Conservation (phyloP, 202 grass and related monocot species). For the Panicum hallii region DNA sequence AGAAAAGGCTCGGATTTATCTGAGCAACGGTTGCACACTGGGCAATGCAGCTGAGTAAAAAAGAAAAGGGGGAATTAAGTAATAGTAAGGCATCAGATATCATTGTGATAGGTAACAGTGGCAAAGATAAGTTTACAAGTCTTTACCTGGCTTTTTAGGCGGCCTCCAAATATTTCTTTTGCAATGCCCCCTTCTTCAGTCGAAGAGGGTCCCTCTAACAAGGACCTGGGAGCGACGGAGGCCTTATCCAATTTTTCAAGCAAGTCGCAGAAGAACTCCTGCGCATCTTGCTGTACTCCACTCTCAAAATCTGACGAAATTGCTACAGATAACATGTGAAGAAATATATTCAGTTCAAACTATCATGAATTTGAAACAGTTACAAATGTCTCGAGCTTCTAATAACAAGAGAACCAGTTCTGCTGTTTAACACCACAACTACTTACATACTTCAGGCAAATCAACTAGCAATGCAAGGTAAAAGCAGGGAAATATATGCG, state of each 20-base stretch:
- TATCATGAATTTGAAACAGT: background rate
- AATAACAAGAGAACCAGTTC: background rate
- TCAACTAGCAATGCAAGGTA: background rate
- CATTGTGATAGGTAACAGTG: background rate
- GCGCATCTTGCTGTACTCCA: conserved; percentile 51
- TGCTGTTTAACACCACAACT: background rate
- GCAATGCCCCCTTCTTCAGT: conserved; percentile 36
- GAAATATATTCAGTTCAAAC: conserved; percentile 26
- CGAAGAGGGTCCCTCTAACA: conserved; percentile 10
- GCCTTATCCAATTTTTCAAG: conserved; percentile 51
- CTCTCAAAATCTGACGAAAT: conserved; percentile 43
- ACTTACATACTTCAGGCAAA: background rate
- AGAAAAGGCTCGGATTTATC: conserved; percentile 55
- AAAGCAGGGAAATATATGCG: background rate
- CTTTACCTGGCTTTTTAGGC: conserved; percentile 51
- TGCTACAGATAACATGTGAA: conserved; percentile 33
- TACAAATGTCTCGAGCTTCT: background rate
- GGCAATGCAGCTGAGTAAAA: conserved; percentile 53
- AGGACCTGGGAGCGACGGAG: conserved; percentile 6
- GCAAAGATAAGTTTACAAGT: background rate
- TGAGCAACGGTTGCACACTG: conserved; percentile 46
- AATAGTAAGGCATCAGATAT: conserved; percentile 10
- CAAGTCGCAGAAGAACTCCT: conserved; percentile 55
- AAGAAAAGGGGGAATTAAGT: background rate
- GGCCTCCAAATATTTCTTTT: conserved; percentile 51